Evolutionary conservation across 192 early-diverging fungal genomes (phyloP), one percentile per base, ranked within the genome.

Genomic region (Fimicolochytrium jonesii): DNA sequence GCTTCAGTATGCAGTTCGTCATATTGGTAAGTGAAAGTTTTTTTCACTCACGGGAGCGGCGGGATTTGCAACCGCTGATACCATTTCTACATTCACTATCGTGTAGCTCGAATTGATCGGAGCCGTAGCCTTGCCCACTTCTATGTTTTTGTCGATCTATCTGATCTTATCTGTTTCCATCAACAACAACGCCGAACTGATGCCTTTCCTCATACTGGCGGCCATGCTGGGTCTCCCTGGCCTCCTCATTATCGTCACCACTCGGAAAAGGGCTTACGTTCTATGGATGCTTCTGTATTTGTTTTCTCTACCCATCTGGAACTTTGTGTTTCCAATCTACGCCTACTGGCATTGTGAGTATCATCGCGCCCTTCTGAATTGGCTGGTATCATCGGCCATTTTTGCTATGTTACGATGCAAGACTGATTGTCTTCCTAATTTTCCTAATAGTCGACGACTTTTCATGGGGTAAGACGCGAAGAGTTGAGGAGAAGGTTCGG

Each of bases 341-440:
- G 81, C 95, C 23, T 97, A 92, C 84, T 98, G 95, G 95, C 92
- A 94, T 76, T 93, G 96, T 72, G 95, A 98, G n/a, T n/a, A n/a
- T n/a, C n/a, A n/a, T n/a, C n/a, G n/a, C n/a, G n/a, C n/a, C n/a
- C n/a, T n/a, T n/a, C n/a, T n/a, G n/a, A n/a, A n/a, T n/a, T n/a
- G n/a, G n/a, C n/a, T n/a, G n/a, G n/a, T n/a, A n/a, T n/a, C n/a
- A n/a, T n/a, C n/a, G n/a, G n/a, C n/a, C n/a, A n/a, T n/a, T n/a
- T n/a, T n/a, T n/a, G n/a, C n/a, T n/a, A n/a, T n/a, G n/a, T n/a
- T n/a, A n/a, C n/a, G n/a, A n/a, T n/a, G n/a, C n/a, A n/a, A n/a
- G n/a, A n/a, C n/a, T n/a, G n/a, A n/a, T n/a, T n/a, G n/a, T n/a
- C n/a, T n/a, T n/a, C n/a, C n/a, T n/a, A n/a, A n/a, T n/a, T n/a